Evolutionary conservation across 768 basidiomycete species (phyloP), one percentile per base, ranked within the genome.

Genomic region (Rhodosporidiobolus odoratus): DNA sequence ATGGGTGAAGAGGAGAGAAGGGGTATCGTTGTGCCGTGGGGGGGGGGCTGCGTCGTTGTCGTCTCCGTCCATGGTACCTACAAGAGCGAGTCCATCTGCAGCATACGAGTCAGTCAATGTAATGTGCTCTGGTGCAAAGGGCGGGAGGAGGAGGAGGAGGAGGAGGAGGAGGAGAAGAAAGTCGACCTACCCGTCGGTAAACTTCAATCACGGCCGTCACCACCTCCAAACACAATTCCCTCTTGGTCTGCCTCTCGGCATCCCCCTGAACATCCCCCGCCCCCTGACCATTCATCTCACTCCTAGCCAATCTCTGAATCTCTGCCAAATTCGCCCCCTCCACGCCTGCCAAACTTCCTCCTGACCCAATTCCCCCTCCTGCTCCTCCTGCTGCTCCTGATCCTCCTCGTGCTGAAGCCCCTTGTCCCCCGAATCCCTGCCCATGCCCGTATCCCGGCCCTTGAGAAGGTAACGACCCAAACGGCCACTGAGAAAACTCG

Each of bases 141-240:
- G 23, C 23, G 17, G 47, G 37, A 16, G 17, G 60, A 13, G 19
- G 21, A 38, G 53, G 25, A 27, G n/a, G 47, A 53, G n/a, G 35
- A 34, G 19, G 5, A 25, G 19, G 23, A 38, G 21, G 7, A 37
- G 16, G 47, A 52, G 25, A 37, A 59, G 21, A 63, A 48, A 27
- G 50, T 13, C 16, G 43, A 43, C 41, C 45, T 32, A 97, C 85
- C 79, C 92, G 89, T 61, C 89, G 89, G 73, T 96, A 85, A 54
- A 97, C 93, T 82, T 96, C 92, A 70, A 98, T 80, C 43, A 97
- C 93, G 0, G 91, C 92, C 9, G 91, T 91, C 16, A 98, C 82
- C 62, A 97, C 83, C 83, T 99, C 96, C 75, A 96, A 90, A 56
- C 87, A 87, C 54, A 89, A 80, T 79, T 98, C 95, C 66, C 80